Percentiles rank a stretch among this genome's conserved stretches.
These are phyloP conservation scores for Claviceps sp. DNA, from an alignment of 2,329 filamentous ascomycete genomes.

Conservation along the genomic window DNA sequence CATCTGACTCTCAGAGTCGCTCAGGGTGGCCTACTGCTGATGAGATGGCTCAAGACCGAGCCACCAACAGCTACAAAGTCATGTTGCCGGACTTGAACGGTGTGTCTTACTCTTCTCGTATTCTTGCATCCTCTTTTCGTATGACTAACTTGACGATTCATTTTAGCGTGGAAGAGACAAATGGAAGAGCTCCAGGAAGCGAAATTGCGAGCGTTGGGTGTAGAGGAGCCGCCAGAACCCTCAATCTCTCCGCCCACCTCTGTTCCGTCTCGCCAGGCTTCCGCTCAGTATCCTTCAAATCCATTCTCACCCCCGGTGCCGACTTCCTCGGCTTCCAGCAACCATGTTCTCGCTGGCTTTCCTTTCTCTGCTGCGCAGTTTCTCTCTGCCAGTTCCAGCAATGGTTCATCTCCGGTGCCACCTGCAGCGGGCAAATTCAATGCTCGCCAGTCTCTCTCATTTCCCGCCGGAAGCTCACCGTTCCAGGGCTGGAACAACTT, in stretches of 20 bases:
- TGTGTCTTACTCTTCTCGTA: constrained; percentile 16
- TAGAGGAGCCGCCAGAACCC: constrained; percentile 50
- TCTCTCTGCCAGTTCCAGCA: constrained; percentile 48
- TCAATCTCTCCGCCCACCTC: constrained; percentile 54
- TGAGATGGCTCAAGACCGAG: constrained; percentile 44
- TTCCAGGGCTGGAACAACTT: constrained; percentile 51
- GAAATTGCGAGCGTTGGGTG: constrained; percentile 82
- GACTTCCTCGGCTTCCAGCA: constrained; percentile 64
- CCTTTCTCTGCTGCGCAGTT: constrained; percentile 44
- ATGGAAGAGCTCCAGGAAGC: constrained; percentile 75
- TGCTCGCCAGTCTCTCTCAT: constrained; percentile 58
- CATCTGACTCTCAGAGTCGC: constrained; percentile 47
- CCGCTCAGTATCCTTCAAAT: constrained; percentile 60
- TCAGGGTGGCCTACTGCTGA: constrained; percentile 51
- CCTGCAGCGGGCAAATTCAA: constrained; percentile 51
- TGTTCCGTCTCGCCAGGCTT: constrained; percentile 52
- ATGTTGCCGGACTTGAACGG: constrained; percentile 56
- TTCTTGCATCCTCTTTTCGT: not conserved
- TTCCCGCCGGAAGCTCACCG: constrained; percentile 49
- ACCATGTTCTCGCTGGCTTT: constrained; percentile 40
- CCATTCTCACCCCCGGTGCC: constrained; percentile 77
- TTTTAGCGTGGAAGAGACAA: constrained; percentile 58
- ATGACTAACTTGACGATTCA: constrained; percentile 7
- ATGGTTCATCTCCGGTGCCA: constrained; percentile 57
- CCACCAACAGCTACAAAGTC: constrained; percentile 42